phyloP scores from a whole-genome alignment of 176 grass and related monocot species.

The Oryza longistaminata region DNA sequence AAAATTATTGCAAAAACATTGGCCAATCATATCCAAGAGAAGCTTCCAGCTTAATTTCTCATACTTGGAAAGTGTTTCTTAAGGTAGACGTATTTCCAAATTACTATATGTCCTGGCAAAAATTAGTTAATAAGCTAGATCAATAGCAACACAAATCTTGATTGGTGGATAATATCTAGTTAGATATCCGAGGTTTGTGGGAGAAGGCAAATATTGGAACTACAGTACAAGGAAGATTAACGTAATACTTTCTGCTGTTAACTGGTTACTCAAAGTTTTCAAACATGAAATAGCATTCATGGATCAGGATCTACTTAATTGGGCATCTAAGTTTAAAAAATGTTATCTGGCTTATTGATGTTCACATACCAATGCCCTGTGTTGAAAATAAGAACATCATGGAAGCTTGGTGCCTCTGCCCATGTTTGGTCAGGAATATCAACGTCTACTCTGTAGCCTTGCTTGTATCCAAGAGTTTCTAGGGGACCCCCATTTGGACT shows the following conservation, averaged over 20 bases:
- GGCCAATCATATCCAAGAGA: too few species aligned
- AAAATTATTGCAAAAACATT: too few species aligned
- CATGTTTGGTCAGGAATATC: slow-evolving; percentile 89
- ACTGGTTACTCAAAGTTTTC: not conserved
- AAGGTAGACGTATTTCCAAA: too few species aligned
- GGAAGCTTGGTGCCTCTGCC: slow-evolving; percentile 69
- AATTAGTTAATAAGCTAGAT: not conserved
- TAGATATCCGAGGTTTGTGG: not conserved
- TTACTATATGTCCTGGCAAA: not conserved
- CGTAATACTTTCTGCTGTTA: not conserved
- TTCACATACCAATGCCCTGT: slow-evolving; percentile 82
- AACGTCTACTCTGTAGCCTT: slow-evolving; percentile 87
- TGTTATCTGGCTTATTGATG: not conserved
- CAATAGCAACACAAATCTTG: not conserved
- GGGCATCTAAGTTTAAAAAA: not conserved
- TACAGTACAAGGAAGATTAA: not conserved
- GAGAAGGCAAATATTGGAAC: not conserved
- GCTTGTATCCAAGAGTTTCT: slow-evolving; percentile 86
- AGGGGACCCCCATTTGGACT: slow-evolving; percentile 56
- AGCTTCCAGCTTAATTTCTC: too few species aligned
- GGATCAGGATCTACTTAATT: not conserved
- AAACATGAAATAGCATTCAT: not conserved
- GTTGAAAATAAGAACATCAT: slow-evolving; percentile 95
- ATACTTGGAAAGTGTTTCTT: too few species aligned
- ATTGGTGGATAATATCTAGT: not conserved